Base-by-base conservation (phyloP, 2,329 filamentous ascomycete species). In the Knoxdaviesia capensis region DNA sequence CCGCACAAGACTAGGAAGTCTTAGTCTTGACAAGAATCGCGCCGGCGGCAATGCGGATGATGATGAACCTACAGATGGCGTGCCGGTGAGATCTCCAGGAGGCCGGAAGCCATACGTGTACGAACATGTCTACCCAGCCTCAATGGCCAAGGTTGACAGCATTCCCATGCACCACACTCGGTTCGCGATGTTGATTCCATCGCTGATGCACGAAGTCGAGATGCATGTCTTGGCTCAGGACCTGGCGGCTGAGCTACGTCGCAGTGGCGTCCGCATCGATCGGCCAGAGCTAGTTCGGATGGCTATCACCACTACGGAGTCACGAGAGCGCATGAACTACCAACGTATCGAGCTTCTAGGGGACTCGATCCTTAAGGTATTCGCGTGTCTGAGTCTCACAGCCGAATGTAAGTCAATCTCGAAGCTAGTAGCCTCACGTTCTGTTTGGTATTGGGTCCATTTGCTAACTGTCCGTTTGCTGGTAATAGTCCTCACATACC, bases 321-420 rank as follows among this genome's bases (percentile, higher is more conserved):
- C 82, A 0, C 53, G 57, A 3, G 74, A 77, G 39, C 55, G 60
- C 1, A 67, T 65, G 0, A 70, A 94, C 48, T 94, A 94, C 53
- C 80, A 96, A 51, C 67, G 80, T 3, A 62, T 93, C 0, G 90
- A 96, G 54, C 92, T 92, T 49, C 61, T 94, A 0, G 90, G 90
- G 0, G 88, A 96, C 51, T 76, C 75, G 0, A 65, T 93, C 2
- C 64, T 96, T 34, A 96, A 96, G 52, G 71, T 79, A 44, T 74
- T 72, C 39, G 68, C 80, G 0, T 74, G 76, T 0, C 55, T 84
- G 1, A 77, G 85, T 43, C 64, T 87, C 3, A 61, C 64, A 11
- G 64, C 66, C 1, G 56, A 65, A 28, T 53, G 71, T 74, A 53
- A 56, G 68, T 56, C 3, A 28, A 6, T 7, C 20, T 8, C 38